phyloP scores from a whole-genome alignment of 2,329 filamentous ascomycete species.

The Fonsecaea multimorphosa region DNA sequence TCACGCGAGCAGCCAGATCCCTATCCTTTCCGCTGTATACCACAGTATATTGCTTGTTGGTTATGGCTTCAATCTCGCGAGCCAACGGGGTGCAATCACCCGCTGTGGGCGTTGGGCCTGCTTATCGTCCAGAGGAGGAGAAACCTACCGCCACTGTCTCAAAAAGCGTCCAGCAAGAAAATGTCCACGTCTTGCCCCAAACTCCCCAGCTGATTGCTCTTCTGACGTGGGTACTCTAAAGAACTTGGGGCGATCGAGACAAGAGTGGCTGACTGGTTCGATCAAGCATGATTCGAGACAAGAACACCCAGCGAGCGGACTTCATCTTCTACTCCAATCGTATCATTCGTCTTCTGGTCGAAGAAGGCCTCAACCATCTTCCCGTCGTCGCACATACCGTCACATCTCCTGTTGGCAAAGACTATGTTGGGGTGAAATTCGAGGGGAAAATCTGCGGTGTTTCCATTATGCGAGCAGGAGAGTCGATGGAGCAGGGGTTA shows the following conservation, averaged over 20 bases:
- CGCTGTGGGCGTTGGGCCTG: constrained; percentile 70
- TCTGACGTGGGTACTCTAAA: constrained; percentile 75
- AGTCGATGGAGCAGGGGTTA: constrained; percentile 97
- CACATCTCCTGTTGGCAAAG: constrained; percentile 85
- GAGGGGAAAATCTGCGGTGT: constrained; percentile 98
- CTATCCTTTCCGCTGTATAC: constrained; percentile 13
- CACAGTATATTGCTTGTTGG: not conserved
- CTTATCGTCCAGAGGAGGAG: constrained; percentile 75
- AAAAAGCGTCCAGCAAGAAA: constrained; percentile 77
- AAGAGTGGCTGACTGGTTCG: constrained; percentile 14
- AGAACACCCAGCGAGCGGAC: constrained; percentile 85
- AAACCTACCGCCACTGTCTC: constrained; percentile 91
- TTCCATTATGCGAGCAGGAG: constrained; percentile 96
- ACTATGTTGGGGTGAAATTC: constrained; percentile 90
- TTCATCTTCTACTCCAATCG: constrained; percentile 99
- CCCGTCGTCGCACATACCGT: constrained; percentile 88
- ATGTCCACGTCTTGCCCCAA: constrained; percentile 88
- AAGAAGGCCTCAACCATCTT: constrained; percentile 96
- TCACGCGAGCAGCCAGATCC: constrained; percentile 25
- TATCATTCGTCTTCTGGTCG: constrained; percentile 93
- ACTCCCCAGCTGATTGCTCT: constrained; percentile 97
- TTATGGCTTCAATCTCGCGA: constrained; percentile 37
- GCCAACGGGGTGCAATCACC: constrained; percentile 50
- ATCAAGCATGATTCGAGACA: constrained; percentile 89
- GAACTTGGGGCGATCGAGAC: not conserved